Conservation (phyloP, 176 grass and related monocot genomes). For the Carex pumila region DNA sequence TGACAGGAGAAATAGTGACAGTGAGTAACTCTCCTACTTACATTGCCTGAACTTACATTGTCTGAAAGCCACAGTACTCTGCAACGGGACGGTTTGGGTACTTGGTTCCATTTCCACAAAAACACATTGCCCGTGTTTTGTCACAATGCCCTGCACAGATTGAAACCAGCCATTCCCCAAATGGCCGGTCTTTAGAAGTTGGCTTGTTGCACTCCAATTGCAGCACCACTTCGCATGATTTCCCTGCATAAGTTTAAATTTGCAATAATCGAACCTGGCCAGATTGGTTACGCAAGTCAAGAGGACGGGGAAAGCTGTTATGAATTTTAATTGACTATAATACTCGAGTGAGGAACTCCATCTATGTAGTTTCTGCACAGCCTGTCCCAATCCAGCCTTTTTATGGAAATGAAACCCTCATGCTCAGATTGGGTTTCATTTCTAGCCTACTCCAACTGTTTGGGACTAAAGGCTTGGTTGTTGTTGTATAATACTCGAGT, state of each 20-base stretch:
- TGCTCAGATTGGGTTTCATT: too few relatives aligned
- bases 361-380: too few relatives aligned
- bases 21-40: background rate
- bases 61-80: slow-evolving; percentile 86
- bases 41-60: slow-evolving; percentile 38
- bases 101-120: slow-evolving; percentile 82
- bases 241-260: slow-evolving; percentile 34
- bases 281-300: background rate
- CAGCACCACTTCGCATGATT: slow-evolving; percentile 56
- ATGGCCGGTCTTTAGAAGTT: slow-evolving; percentile 47
- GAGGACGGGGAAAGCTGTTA: background rate
- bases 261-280: background rate
- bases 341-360: background rate
- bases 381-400: too few relatives aligned
- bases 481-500: too few relatives aligned
- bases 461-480: too few relatives aligned
- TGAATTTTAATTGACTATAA: background rate
- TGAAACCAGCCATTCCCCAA: slow-evolving; percentile 74
- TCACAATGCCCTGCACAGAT: slow-evolving; percentile 79
- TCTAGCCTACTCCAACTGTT: too few relatives aligned
- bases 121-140: slow-evolving; percentile 85
- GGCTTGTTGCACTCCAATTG: slow-evolving; percentile 71
- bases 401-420: too few relatives aligned
- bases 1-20: slow-evolving; percentile 2
- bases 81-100: slow-evolving; percentile 85